Evolutionary conservation across 805 yeast genomes (phyloP).

Genomic region (Starmerella vitae): DNA sequence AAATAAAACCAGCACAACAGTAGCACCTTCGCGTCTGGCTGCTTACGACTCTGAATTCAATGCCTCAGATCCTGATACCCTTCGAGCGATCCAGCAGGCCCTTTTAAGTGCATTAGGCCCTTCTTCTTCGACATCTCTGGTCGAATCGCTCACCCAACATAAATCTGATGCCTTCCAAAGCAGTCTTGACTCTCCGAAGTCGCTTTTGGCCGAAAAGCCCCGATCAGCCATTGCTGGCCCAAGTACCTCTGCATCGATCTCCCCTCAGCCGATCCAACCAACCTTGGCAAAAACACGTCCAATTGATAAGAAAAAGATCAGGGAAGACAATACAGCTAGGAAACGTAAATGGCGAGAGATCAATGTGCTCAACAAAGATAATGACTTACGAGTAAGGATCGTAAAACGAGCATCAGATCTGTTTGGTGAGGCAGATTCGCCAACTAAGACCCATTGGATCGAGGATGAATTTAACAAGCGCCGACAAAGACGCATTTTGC

Average conservation of each 20-base stretch:
- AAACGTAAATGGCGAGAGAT: slow-evolving; percentile 76
- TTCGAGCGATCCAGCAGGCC: slow-evolving; percentile 23
- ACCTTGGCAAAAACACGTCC: background rate
- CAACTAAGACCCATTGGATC: slow-evolving; percentile 52
- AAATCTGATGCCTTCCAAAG: background rate
- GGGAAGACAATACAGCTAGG: slow-evolving; percentile 59
- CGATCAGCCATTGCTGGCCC: background rate
- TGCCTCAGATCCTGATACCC: slow-evolving; percentile 21
- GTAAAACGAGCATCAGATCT: slow-evolving; percentile 53
- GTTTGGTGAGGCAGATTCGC: slow-evolving; percentile 50
- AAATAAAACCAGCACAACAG: background rate
- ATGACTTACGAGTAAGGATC: slow-evolving; percentile 70
- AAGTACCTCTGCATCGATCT: background rate
- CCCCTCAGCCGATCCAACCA: background rate
- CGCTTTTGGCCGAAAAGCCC: background rate
- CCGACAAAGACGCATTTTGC: slow-evolving; percentile 43
- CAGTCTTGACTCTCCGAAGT: background rate
- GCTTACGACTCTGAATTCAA: slow-evolving; percentile 9
- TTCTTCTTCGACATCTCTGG: slow-evolving; percentile 9
- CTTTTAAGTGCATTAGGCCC: slow-evolving; percentile 18
- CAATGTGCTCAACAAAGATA: slow-evolving; percentile 74
- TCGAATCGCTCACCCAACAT: slow-evolving; percentile 7
- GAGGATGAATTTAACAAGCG: slow-evolving; percentile 57
- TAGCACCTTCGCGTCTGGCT: background rate
- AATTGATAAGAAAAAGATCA: slow-evolving; percentile 39